These are phyloP conservation scores for Lecanoromycetidae sp. DNA, from an alignment of 2,329 filamentous ascomycete genomes.

Conservation along the genomic window DNA sequence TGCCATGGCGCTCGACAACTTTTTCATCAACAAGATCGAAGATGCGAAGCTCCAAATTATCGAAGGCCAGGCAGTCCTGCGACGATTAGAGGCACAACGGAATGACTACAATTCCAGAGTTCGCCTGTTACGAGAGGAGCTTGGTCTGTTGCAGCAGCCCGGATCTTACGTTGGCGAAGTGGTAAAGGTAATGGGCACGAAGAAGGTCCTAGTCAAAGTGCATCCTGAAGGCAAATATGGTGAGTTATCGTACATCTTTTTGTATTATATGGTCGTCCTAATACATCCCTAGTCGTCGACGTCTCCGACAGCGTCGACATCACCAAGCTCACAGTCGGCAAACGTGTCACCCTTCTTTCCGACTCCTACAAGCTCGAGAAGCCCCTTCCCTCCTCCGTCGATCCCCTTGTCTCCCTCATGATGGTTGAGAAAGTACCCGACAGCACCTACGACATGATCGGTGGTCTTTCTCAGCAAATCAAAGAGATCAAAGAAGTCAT, in stretches of 20 bases:
- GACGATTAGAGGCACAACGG: conserved; percentile 89
- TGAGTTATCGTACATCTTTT: conserved; percentile 27
- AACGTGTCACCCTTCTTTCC: conserved; percentile 90
- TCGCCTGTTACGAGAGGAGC: conserved; percentile 83
- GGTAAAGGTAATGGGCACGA: conserved; percentile 99
- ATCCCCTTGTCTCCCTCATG: conserved; percentile 97
- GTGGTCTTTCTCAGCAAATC: conserved; percentile 95
- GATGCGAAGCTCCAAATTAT: conserved; percentile 99
- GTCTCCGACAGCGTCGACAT: conserved; percentile 91
- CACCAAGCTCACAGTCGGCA: conserved; percentile 88
- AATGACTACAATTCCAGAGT: conserved; percentile 99
- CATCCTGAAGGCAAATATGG: conserved; percentile 99
- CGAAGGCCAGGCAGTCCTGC: conserved; percentile 89
- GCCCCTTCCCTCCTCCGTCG: conserved; percentile 94
- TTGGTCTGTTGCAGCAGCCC: conserved; percentile 89
- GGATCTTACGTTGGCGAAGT: conserved; percentile 98
- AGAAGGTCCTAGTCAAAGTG: conserved; percentile 98
- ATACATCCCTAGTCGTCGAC: conserved; percentile 63
- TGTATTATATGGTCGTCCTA: not conserved
- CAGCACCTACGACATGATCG: conserved; percentile 99
- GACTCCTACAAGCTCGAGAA: conserved; percentile 99
- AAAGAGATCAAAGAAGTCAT: conserved; percentile 99
- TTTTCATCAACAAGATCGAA: conserved; percentile 99
- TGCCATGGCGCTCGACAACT: conserved; percentile 96
- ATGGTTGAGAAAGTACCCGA: conserved; percentile 99